These are phyloP conservation scores for Psilocybe sp. DNA, from an alignment of 768 basidiomycete species.

Conservation along the genomic window DNA sequence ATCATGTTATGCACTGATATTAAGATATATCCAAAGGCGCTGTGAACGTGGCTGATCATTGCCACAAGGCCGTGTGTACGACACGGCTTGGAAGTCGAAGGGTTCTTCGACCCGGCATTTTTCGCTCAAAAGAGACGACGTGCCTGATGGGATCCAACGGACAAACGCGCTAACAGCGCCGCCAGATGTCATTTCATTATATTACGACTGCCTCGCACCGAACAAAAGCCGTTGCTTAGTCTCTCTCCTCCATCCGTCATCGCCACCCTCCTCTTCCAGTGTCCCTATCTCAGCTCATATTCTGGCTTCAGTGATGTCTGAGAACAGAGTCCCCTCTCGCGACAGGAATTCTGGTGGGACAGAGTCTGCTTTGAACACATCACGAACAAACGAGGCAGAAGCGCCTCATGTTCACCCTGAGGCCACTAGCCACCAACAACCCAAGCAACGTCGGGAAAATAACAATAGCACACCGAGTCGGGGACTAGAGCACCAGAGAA, in stretches of 20 bases:
- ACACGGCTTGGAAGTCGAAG: conserved; percentile 13
- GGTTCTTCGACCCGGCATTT: conserved; percentile 4
- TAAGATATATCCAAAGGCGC: conserved; percentile 4
- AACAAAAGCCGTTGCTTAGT: conserved; percentile 10
- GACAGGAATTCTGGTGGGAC: no score
- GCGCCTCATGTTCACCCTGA: no score
- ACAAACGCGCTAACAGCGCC: conserved; percentile 17
- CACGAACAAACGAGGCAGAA: no score
- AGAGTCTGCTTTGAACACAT: no score
- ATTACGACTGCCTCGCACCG: conserved; percentile 5
- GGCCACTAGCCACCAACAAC: no score
- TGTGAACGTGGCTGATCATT: conserved; percentile 14
- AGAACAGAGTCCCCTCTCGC: no score
- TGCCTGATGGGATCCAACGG: conserved; percentile 16
- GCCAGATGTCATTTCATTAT: conserved; percentile 10
- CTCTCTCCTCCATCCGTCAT: conserved; percentile 9
- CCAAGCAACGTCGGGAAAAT: no score
- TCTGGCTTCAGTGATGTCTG: no score
- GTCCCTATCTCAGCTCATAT: no score
- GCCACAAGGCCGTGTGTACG: conserved; percentile 23
- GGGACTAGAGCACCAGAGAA: no score
- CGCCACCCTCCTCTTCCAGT: neutral
- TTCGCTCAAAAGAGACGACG: conserved; percentile 8
- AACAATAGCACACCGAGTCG: no score
- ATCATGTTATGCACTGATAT: neutral